Conservation (phyloP, 257 asterid genomes). For the Lavandula angustifolia region DNA sequence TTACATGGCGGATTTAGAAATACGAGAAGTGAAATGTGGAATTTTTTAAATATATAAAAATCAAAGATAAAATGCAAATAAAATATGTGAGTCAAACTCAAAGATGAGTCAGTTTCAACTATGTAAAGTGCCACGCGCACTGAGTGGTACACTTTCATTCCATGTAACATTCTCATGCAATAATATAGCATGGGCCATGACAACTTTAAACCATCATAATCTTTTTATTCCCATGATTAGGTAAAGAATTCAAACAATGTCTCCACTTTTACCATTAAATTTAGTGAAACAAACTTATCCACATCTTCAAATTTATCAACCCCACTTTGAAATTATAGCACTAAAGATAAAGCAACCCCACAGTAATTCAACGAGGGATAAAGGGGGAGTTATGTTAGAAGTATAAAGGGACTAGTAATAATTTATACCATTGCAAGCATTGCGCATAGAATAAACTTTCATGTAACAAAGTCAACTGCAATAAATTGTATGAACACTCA, state of each 20-base stretch:
- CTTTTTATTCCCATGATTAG: conserved; percentile 19
- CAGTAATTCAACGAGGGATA: background rate
- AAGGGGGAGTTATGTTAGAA: background rate
- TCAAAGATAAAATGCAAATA: background rate
- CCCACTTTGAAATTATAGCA: background rate
- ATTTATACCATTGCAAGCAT: background rate
- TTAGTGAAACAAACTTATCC: conserved; percentile 7
- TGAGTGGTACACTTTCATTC: conserved; percentile 14
- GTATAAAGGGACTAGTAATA: background rate
- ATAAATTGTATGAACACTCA: background rate
- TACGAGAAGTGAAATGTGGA: no score
- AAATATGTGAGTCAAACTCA: conserved; percentile 15
- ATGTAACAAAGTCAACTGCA: background rate
- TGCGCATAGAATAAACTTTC: background rate
- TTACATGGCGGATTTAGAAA: no score
- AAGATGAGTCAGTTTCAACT: background rate
- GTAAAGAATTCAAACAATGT: conserved; percentile 5
- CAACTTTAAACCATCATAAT: background rate
- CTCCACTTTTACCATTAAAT: background rate
- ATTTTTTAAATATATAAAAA: background rate
- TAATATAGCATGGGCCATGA: conserved; percentile 17
- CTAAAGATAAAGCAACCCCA: background rate
- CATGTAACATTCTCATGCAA: background rate
- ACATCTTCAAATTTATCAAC: background rate
- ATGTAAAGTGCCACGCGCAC: conserved; percentile 23